phyloP scores from a whole-genome alignment of 352 stramenopile species.

The Albugo laibachii region DNA sequence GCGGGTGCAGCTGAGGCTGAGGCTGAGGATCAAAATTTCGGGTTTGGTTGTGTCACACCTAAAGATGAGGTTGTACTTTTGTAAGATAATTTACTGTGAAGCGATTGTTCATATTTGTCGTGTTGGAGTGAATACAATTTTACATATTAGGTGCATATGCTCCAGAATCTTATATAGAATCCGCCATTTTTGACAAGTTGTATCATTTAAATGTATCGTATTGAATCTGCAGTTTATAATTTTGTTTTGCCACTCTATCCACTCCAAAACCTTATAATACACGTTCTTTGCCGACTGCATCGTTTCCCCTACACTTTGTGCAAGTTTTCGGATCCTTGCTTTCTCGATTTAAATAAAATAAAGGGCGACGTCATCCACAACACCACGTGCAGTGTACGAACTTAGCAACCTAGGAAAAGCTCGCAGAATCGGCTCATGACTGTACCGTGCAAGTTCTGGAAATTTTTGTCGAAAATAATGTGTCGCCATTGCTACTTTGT shows the following conservation, averaged over 20 bases:
- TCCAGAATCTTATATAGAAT: background rate
- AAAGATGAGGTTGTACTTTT: slow-evolving; percentile 70
- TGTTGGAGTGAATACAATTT: too few species aligned
- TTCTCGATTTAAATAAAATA: too few species aligned
- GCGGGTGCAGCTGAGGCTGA: slow-evolving; percentile 10
- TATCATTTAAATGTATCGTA: background rate
- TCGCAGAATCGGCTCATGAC: slow-evolving; percentile 36
- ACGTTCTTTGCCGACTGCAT: slow-evolving; percentile 9
- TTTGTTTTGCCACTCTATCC: slow-evolving; percentile 1
- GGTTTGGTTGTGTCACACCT: slow-evolving; percentile 30
- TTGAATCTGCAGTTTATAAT: background rate
- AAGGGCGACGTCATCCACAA: slow-evolving; percentile 26
- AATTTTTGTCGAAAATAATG: slow-evolving; percentile 40
- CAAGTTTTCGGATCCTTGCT: slow-evolving; percentile 18
- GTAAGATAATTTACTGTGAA: slow-evolving; percentile 23
- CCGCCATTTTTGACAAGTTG: background rate
- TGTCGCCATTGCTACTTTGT: slow-evolving; percentile 51
- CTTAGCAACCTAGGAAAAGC: slow-evolving; percentile 37
- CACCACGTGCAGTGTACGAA: slow-evolving; percentile 48
- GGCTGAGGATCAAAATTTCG: slow-evolving; percentile 28
- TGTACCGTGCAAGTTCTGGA: slow-evolving; percentile 52
- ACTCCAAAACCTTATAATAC: slow-evolving; percentile 4
- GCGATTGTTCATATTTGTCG: too few species aligned
- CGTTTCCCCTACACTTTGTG: slow-evolving; percentile 19
- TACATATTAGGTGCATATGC: background rate